Percentiles rank a stretch among this genome's conserved stretches.
phyloP scores from a whole-genome alignment of 73 alveolate species.

The Paramecium sexaurelia region DNA sequence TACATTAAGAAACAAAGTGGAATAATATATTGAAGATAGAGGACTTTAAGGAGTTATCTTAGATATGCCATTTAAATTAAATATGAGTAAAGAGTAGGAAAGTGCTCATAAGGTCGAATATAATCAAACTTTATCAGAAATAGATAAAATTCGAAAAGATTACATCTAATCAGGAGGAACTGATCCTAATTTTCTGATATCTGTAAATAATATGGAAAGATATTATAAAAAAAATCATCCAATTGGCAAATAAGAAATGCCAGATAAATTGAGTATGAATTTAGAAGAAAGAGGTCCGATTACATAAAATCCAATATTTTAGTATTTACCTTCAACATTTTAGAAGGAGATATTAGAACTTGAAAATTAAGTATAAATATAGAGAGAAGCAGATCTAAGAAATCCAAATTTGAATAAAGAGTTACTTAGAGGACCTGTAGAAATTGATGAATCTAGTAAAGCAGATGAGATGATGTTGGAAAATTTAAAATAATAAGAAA shows the following conservation, averaged over 20 bases:
- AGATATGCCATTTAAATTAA: conserved; percentile 44
- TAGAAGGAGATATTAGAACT: background rate
- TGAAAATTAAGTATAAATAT: background rate
- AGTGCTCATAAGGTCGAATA: conserved; percentile 31
- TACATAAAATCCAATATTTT: background rate
- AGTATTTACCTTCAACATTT: conserved; percentile 25
- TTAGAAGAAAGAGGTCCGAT: background rate
- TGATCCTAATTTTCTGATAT: conserved; percentile 43
- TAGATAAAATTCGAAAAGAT: background rate
- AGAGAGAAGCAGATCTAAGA: conserved; percentile 49
- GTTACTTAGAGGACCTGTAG: background rate
- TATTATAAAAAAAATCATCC: conserved; percentile 36
- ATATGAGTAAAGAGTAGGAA: conserved; percentile 9
- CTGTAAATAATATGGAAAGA: conserved; percentile 38
- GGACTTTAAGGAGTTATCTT: conserved; percentile 32
- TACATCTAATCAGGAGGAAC: conserved; percentile 57
- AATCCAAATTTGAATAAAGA: background rate
- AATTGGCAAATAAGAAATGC: background rate
- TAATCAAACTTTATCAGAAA: background rate
- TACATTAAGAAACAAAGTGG: conserved; percentile 41
- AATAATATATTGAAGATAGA: background rate
- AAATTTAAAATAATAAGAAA: conserved; percentile 45
- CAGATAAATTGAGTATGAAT: background rate
- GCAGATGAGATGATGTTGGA: conserved; percentile 47
- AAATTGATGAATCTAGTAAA: background rate